Evolutionary conservation across 78 protist genomes (phyloP), one percentile per base, ranked within the genome.

Genomic region (Dictyostelium intermedium): DNA sequence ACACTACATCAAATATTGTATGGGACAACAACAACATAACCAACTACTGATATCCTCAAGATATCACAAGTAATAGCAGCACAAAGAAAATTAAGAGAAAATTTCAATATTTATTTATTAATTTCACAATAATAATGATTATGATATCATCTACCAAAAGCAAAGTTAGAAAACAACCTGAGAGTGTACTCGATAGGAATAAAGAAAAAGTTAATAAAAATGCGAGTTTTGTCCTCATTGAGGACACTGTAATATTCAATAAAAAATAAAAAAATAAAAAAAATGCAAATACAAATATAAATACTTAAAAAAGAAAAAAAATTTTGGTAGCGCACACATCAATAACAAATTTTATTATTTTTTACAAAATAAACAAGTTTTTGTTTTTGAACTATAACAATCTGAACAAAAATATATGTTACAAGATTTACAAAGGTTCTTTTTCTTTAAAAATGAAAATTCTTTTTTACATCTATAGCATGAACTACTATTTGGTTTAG

Each of bases 381-480:
- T 85, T 14, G 92, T 34, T 60, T 85, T 85, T 2, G 92, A 74
- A 56, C 53, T 73, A 76, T 25, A 74, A 35, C 92, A 85, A 56
- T 56, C 70, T 20, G 84, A 76, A 76, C 92, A 85, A 85, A 32
- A 85, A 60, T 73, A n/a, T 72, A 85, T 85, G 9, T 69, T 34
- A 30, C 92, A 85, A 14, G 60, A 10, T 18, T 39, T 85, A 76
- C 92, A 85, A 56, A 74, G 73, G 50, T 85, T 80, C 41, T 56
- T 85, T 76, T 70, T 73, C 14, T 73, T 37, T 5, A 45, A 85
- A 9, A 85, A 39, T 53, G 61, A 41, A 85, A 85, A 85, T 39
- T 85, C 92, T 76, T 85, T 85, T 9, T 73, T 39, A 35, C 92
- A 85, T 37, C 43, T 85, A 76, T 73, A 50, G 77, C 92, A 85